Evolutionary conservation across 176 grass and related monocot genomes (phyloP).

Genomic region (Aegilops sharonensis): DNA sequence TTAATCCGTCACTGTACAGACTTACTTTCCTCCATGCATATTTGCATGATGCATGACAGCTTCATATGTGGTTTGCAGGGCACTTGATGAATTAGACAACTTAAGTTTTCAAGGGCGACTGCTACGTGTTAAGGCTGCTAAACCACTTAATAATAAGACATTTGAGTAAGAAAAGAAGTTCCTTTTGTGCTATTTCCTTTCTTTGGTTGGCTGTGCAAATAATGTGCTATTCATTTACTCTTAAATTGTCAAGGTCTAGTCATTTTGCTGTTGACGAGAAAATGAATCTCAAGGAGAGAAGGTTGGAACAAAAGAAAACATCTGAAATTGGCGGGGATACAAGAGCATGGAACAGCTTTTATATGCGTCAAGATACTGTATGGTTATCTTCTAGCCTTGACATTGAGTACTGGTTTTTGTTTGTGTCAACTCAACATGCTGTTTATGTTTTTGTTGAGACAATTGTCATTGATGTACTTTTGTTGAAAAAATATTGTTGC

Average conservation of each 20-base stretch:
- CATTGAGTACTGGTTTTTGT: conserved; percentile 18
- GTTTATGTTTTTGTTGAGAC: background rate
- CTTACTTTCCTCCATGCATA: conserved; percentile 18
- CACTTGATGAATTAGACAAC: conserved; percentile 92
- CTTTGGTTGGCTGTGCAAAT: conserved; percentile 10
- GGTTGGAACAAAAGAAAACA: conserved; percentile 75
- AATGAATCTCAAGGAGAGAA: conserved; percentile 83
- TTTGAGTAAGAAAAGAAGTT: conserved; percentile 59
- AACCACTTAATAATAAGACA: conserved; percentile 70
- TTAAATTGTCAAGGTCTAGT: conserved; percentile 55
- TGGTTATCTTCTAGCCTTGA: conserved; percentile 29
- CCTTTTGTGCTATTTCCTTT: conserved; percentile 13
- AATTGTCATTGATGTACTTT: background rate
- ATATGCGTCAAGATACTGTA: conserved; percentile 93
- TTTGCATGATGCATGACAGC: background rate
- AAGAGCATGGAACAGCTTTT: conserved; percentile 87
- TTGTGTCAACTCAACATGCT: background rate
- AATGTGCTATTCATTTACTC: conserved; percentile 14
- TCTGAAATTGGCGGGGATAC: conserved; percentile 91
- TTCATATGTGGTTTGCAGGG: conserved; percentile 42
- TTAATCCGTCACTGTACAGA: background rate
- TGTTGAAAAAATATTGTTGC: background rate
- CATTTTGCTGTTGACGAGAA: conserved; percentile 44
- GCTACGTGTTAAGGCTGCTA: conserved; percentile 79
- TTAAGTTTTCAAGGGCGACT: conserved; percentile 94